Evolutionary conservation across 202 grass and related monocot species (phyloP), one percentile per base, ranked within the genome.

Genomic region (Miscanthus sacchariflorus): DNA sequence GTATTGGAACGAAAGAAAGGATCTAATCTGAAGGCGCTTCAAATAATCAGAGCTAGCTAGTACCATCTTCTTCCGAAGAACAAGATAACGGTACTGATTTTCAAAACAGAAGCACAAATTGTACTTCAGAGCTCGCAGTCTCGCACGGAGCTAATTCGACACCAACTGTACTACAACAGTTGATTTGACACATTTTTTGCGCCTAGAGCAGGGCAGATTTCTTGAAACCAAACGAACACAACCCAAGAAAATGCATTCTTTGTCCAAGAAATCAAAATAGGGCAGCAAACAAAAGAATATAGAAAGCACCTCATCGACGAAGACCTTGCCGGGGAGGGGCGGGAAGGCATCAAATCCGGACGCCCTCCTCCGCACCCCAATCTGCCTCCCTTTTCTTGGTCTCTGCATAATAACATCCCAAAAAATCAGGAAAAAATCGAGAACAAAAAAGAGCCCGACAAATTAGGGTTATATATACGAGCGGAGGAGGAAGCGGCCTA

Each of bases 281-380:
- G 15, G 38, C 9, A 64, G 36, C 9, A 65, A 75, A n/a, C 15
- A 58, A 18, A 10, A 39, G 64, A 36, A 56, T 40, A 82, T 19
- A 73, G 70, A 68, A 46, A 52, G 75, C 79, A 95, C 94, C 91
- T 95, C 91, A 69, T 93, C 94, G 2, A 88, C 85, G 73, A 95
- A 95, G 63, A 91, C 89, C 83, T 91, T 91, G n/a, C 78, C 83
- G 23, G 87, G 65, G 27, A 93, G 65, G 58, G 82, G 83, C 10
- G 91, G 82, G 84, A 93, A 91, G 71, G 87, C 83, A 66, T 91
- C 89, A 38, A 92, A 91, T n/a, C 85, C 79, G 1, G 89, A 90
- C 49, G 91, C 91, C 83, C 85, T 81, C 78, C 91, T 88, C 19
- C 71, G 83, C 72, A 84, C 68, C 25, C 86, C 13, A 66, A 87